Base-by-base conservation (phyloP, 2,329 filamentous ascomycete species). In the Neofusicoccum kwambonambiense region DNA sequence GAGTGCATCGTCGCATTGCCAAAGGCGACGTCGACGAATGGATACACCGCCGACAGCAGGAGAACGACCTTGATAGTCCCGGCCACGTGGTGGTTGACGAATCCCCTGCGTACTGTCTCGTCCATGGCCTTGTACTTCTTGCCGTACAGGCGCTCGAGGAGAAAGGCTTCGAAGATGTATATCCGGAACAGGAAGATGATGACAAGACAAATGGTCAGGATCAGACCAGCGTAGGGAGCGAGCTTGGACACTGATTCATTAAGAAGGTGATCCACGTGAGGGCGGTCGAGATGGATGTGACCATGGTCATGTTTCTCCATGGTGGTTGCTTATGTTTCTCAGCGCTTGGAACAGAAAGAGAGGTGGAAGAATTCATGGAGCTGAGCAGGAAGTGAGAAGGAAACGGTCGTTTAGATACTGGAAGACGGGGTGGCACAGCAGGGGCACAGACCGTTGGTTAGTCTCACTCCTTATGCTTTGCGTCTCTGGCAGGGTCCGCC, bases 61-160 rank as follows among this genome's bases (percentile, higher is more conserved):
- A 81, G 77, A 17, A 78, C 1, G 1, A 81, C 65, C 61, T 82
- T 82, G 5, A 77, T 79, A 1, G 66, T 60, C 0, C 77, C 79
- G 1, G 80, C 79, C 19, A 83, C 77, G 52, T 82, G 80, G 64
- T 83, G 80, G 56, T 82, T 82, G 41, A 82, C 72, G 65, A 82
- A 81, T 0, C 79, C 78, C 8, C 78, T 73, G 4, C 75, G 71
- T 19, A 77, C 74, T 0, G 69, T 64, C 13, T 79, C 77, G 57
- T 72, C 72, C 64, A 82, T 73, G 4, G 69, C 54, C 0, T 71
- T 74, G 66, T 78, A 81, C 8, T 65, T 75, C 6, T 67, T 19
- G 7, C 75, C 73, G 63, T 81, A 81, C 8, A 75, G 35, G 6
- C 68, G 69, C 19, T 68, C 67, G 3, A 80, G 71, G 1, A 81